Base-by-base conservation (phyloP, 164 flowering plant genomes). In the Echeveria elegans region DNA sequence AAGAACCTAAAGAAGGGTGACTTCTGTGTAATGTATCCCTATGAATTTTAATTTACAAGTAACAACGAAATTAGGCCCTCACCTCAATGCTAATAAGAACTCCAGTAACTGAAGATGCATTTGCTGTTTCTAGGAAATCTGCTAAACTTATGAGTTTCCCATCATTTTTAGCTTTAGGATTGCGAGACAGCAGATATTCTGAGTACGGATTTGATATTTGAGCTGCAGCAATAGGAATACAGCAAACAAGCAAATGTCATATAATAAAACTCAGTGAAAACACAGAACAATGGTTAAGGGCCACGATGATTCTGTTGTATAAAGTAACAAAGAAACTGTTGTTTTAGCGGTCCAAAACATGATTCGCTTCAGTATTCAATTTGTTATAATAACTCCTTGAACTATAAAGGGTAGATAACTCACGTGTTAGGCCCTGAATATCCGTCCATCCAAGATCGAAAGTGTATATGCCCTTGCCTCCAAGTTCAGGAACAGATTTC, bases 401-500 rank as follows among this genome's bases (percentile, higher is more conserved):
- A 43, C 41, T 24, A 12, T 62, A 62, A 6, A 37, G 12, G 26
- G 40, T 31, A 1, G 11, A 45, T 24, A 71, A 85, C 97, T 88
- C 79, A 95, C 99, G 96, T 19, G 36, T 79, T 77, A 92, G 76
- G 61, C 23, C 72, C 58, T 79, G 73, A 75, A 95, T 87, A 34
- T 95, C 78, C 11, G 28, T 50, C 99, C 97, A 95, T n/a, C 81
- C 79, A 30, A 91, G 82, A 75, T 72, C 77, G 72, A 89, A 94
- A 19, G 90, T 36, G 74, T 67, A 86, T 63, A 91, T 77, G 70
- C 93, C 98, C 29, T 45, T 67, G 18, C 21, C 5, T 29, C 69
- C 69, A 67, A 89, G 61, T 43, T 88, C 87, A 11, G 84, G 78
- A 72, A 88, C 72, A 10, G 32, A 70, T 28, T 26, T 26, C 7